Conservation (phyloP, 257 asterid genomes). For the Fraxinus excelsior region DNA sequence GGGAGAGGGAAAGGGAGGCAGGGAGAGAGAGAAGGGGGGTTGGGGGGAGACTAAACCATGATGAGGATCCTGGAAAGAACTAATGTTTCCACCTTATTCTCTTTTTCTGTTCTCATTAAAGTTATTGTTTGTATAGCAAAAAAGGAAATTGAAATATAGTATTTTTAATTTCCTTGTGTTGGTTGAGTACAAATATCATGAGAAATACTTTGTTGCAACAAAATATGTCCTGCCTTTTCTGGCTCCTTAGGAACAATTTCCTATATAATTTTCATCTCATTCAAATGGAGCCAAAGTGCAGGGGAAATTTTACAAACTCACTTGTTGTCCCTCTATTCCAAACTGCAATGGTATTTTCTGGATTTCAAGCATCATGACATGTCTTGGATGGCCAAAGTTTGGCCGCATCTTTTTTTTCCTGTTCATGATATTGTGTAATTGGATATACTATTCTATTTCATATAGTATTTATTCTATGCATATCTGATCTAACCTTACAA, state of each 20-base stretch:
- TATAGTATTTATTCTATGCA: neutral
- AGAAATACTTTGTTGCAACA: neutral
- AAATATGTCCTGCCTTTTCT: slow-evolving; percentile 5
- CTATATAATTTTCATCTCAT: neutral
- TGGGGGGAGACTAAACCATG: too few relatives aligned
- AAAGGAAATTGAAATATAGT: neutral
- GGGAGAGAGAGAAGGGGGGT: too few relatives aligned
- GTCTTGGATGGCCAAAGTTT: neutral
- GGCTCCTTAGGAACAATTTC: neutral
- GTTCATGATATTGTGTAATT: neutral
- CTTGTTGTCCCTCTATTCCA: neutral
- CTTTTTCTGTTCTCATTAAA: neutral
- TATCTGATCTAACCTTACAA: slow-evolving; percentile 26
- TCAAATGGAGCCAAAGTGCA: neutral
- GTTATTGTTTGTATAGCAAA: neutral
- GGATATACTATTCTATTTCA: neutral
- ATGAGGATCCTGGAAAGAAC: neutral
- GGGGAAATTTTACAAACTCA: neutral
- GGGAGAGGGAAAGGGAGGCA: neutral
- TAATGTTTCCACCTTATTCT: neutral
- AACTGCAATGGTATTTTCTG: neutral
- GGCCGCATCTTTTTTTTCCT: neutral
- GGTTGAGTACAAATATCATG: neutral
- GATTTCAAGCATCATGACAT: neutral
- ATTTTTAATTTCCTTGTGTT: slow-evolving; percentile 8